A percentile compares a stretch with the other conserved stretches of the same genome.
phyloP scores from a whole-genome alignment of 305 asterid genomes.

The Fraxinus greggii region DNA sequence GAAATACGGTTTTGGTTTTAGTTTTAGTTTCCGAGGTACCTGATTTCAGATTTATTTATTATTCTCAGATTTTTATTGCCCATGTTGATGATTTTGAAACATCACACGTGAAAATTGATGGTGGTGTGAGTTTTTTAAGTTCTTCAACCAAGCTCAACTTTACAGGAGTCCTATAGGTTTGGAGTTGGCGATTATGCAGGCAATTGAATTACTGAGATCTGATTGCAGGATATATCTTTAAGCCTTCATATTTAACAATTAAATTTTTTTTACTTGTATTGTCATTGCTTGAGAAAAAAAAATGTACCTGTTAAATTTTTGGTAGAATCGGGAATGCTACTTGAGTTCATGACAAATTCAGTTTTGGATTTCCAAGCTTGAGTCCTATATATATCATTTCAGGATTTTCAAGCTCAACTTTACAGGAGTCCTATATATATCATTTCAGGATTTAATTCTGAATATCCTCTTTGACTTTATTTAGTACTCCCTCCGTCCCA shows the following conservation, averaged over 20 bases:
- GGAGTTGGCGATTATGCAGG: conserved; percentile 20
- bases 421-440: neutral
- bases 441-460: conserved; percentile 15
- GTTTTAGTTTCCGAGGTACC: conserved; percentile 33
- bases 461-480: neutral
- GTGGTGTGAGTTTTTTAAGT: conserved; percentile 18
- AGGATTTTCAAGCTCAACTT: too few species aligned
- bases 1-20: conserved; percentile 23
- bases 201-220: conserved; percentile 15
- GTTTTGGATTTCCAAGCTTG: conserved; percentile 12
- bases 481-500: neutral
- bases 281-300: neutral
- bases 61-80: neutral
- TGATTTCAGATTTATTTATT: conserved; percentile 2
- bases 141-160: neutral
- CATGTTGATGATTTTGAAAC: neutral
- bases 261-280: neutral
- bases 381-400: too few species aligned
- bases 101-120: conserved; percentile 17
- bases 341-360: conserved; percentile 12
- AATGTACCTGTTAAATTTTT: conserved; percentile 1
- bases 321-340: conserved; percentile 15
- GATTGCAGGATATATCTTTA: conserved; percentile 9
- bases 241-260: conserved; percentile 12
- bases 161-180: neutral